Percentiles rank a stretch among this genome's conserved stretches.
Evolutionary conservation across 768 basidiomycete genomes (phyloP).

Genomic region (Termitomyces sp.): DNA sequence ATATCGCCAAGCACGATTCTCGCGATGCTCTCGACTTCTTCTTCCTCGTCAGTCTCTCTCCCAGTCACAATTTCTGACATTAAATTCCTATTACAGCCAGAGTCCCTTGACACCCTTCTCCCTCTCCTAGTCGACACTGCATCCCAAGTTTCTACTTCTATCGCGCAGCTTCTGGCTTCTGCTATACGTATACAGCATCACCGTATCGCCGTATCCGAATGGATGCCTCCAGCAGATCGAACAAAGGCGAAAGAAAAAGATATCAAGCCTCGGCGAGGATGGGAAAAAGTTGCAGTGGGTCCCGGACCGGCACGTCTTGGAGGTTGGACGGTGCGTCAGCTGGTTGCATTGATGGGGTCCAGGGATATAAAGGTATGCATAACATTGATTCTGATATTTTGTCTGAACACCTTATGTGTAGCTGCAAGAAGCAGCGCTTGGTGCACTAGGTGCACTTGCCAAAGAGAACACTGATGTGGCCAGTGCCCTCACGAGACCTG

Average conservation of each 20-base stretch:
- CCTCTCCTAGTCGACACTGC: slow-evolving; percentile 28
- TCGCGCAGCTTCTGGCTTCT: slow-evolving; percentile 55
- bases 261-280: not conserved
- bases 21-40: slow-evolving; percentile 52
- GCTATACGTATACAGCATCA: slow-evolving; percentile 45
- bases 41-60: slow-evolving; percentile 42
- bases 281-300: not conserved
- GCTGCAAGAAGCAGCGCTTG: slow-evolving; percentile 3
- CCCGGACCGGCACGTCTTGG: not conserved
- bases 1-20: slow-evolving; percentile 41
- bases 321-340: not conserved
- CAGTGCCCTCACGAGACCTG: slow-evolving; percentile 36
- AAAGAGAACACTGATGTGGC: slow-evolving; percentile 59
- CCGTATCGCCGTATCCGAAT: slow-evolving; percentile 47
- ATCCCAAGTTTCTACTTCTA: slow-evolving; percentile 35
- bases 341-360: not conserved
- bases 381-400: not conserved
- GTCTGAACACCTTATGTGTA: not conserved
- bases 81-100: slow-evolving; percentile 29
- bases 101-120: slow-evolving; percentile 61
- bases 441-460: slow-evolving; percentile 58
- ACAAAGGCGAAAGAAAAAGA: not conserved
- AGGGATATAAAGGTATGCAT: not conserved
- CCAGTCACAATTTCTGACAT: not conserved
- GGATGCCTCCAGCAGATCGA: slow-evolving; percentile 53